Percentiles rank a stretch among this genome's conserved stretches.
Evolutionary conservation across 2,329 filamentous ascomycete species (phyloP).

Genomic region (Trichoderma atrobrunneum): DNA sequence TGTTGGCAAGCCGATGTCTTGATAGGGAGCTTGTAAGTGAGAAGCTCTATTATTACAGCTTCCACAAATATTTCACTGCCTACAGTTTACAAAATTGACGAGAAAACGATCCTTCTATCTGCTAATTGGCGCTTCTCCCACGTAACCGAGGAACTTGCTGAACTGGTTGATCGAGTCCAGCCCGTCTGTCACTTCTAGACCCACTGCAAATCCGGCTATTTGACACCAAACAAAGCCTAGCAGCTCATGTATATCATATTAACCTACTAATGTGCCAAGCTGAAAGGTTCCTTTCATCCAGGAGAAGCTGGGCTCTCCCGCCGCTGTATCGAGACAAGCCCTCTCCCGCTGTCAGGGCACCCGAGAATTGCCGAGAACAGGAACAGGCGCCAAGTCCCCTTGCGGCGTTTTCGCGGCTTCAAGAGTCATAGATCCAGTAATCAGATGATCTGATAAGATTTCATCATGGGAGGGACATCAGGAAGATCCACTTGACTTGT

Average conservation of each 20-base stretch:
- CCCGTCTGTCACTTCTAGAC: neutral
- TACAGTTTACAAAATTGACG: neutral
- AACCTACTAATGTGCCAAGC: neutral
- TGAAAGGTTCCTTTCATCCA: neutral
- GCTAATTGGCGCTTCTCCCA: neutral
- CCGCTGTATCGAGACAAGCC: neutral
- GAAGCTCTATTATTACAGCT: neutral
- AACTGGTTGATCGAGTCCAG: neutral
- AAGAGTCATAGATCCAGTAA: slow-evolving; percentile 33
- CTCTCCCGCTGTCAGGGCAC: neutral
- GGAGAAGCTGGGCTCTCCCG: neutral
- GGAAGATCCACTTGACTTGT: neutral
- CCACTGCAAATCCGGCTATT: neutral
- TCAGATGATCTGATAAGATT: slow-evolving; percentile 48
- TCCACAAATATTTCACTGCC: neutral
- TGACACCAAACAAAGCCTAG: neutral
- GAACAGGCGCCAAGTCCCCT: neutral
- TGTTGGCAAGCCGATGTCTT: neutral
- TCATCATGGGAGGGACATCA: neutral
- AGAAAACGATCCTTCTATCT: neutral
- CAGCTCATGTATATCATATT: neutral
- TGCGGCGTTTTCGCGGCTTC: neutral
- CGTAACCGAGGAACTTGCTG: neutral
- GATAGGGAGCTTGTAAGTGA: neutral
- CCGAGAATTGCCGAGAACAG: slow-evolving; percentile 10